phyloP scores from a whole-genome alignment of 228 moss, liverwort and hornwort species.

The Sphagnum magellanicum region DNA sequence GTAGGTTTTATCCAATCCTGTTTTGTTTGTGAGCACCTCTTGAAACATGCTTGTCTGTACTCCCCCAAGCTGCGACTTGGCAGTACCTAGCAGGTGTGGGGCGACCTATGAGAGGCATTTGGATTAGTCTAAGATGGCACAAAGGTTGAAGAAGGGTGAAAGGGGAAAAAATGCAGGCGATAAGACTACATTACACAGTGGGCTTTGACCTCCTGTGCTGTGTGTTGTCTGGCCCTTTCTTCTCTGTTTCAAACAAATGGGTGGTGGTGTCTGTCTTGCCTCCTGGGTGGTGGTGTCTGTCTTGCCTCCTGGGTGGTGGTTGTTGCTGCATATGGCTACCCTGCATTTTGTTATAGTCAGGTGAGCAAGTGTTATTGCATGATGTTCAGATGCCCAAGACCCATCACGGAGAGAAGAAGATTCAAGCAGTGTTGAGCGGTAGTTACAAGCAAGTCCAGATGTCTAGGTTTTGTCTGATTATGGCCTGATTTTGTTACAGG shows the following conservation, averaged over 20 bases:
- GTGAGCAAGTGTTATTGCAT: slow-evolving; percentile 27
- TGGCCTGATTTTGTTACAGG: too few relatives aligned
- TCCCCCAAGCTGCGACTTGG: too few relatives aligned
- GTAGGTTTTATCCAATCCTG: slow-evolving; percentile 10
- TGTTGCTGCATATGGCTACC: not conserved
- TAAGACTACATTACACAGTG: not conserved
- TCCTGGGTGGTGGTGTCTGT: slow-evolving; percentile 15
- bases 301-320: slow-evolving; percentile 12
- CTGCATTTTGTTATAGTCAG: slow-evolving; percentile 23
- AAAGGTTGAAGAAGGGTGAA: too few relatives aligned
- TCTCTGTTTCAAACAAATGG: slow-evolving; percentile 9
- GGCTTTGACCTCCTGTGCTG: not conserved
- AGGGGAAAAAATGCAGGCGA: not conserved
- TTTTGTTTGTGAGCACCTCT: not conserved
- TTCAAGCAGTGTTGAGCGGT: slow-evolving; percentile 2
- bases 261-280: slow-evolving; percentile 8
- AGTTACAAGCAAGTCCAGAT: too few relatives aligned
- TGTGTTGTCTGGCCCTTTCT: not conserved
- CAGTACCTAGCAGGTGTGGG: too few relatives aligned
- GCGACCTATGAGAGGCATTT: too few relatives aligned
- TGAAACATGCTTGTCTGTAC: too few relatives aligned
- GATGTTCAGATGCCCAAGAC: slow-evolving; percentile 19
- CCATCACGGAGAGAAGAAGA: too few relatives aligned
- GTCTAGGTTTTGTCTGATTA: too few relatives aligned
- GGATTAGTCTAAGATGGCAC: too few relatives aligned